Conservation (phyloP, 257 asterid species). For the Schizonepeta tenuifolia region DNA sequence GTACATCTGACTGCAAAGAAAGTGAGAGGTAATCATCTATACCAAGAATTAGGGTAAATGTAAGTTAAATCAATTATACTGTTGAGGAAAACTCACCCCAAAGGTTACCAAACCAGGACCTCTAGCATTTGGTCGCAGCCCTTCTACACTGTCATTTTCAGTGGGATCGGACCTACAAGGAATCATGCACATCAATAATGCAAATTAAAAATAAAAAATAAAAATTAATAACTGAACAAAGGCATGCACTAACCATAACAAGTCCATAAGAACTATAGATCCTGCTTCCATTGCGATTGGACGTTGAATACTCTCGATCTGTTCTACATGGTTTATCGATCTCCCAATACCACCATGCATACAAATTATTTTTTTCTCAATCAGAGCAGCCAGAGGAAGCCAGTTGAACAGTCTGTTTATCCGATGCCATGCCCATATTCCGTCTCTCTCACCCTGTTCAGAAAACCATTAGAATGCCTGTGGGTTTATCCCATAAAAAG, state of each 20-base stretch:
- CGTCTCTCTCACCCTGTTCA: constrained; percentile 99
- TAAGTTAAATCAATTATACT: not conserved
- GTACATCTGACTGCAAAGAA: not conserved
- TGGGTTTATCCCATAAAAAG: constrained; percentile 22
- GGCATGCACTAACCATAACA: constrained; percentile 72
- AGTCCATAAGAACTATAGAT: constrained; percentile 95
- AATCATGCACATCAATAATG: constrained; percentile 26
- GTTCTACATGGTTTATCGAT: constrained; percentile 95
- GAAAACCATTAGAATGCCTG: constrained; percentile 32
- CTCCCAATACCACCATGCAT: constrained; percentile 99
- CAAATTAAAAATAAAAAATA: constrained; percentile 7
- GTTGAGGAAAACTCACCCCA: constrained; percentile 70
- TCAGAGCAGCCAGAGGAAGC: constrained; percentile 98
- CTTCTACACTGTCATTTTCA: constrained; percentile 99
- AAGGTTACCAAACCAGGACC: constrained; percentile 99
- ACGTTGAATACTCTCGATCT: constrained; percentile 93
- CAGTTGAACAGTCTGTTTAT: constrained; percentile 94
- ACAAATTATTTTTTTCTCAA: constrained; percentile 94
- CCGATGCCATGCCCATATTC: constrained; percentile 99
- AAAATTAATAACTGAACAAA: constrained; percentile 18
- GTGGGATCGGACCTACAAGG: constrained; percentile 97
- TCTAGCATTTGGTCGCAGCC: constrained; percentile 98
- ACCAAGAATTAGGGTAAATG: not conserved
- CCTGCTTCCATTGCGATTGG: constrained; percentile 99
- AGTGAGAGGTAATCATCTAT: not conserved